Evolutionary conservation across 208 protist genomes (phyloP).

Genomic region (Leishmania turanica): DNA sequence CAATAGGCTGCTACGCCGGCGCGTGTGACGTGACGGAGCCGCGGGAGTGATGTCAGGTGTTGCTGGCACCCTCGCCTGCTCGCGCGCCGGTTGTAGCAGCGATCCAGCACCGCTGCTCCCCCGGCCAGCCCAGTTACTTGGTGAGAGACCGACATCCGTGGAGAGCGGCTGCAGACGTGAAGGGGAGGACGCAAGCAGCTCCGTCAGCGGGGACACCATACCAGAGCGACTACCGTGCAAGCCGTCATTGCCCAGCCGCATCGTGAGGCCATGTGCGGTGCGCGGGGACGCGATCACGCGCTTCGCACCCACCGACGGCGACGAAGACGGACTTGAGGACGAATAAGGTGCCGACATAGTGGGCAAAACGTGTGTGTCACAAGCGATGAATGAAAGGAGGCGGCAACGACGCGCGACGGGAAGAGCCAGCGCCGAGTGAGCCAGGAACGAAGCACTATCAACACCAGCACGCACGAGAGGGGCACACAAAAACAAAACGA

Average conservation of each 20-base stretch:
- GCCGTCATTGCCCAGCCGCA: slow-evolving; percentile 20
- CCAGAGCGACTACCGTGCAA: slow-evolving; percentile 2
- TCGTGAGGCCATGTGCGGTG: slow-evolving; percentile 23
- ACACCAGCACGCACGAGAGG: background rate
- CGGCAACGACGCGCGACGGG: background rate
- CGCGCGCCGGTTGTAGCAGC: background rate
- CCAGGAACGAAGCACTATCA: background rate
- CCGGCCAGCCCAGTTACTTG: background rate
- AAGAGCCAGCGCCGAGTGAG: background rate
- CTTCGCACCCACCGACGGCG: slow-evolving; percentile 18
- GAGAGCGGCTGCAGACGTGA: slow-evolving; percentile 32
- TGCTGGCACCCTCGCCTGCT: background rate
- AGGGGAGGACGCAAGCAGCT: slow-evolving; percentile 14
- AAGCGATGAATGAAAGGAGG: background rate
- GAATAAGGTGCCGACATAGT: slow-evolving; percentile 2
- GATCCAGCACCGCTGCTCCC: no score
- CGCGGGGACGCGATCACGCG: slow-evolving; percentile 25
- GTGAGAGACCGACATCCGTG: background rate
- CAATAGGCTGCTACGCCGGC: background rate
- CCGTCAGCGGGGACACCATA: slow-evolving; percentile 24
- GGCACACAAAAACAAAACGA: slow-evolving; percentile 9
- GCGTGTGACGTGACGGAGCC: background rate
- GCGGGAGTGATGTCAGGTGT: slow-evolving; percentile 12
- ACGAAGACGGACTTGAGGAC: background rate
- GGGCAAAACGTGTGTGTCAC: background rate